Evolutionary conservation across 208 protist species (phyloP).

Genomic region (Plasmodiophora brassicae): DNA sequence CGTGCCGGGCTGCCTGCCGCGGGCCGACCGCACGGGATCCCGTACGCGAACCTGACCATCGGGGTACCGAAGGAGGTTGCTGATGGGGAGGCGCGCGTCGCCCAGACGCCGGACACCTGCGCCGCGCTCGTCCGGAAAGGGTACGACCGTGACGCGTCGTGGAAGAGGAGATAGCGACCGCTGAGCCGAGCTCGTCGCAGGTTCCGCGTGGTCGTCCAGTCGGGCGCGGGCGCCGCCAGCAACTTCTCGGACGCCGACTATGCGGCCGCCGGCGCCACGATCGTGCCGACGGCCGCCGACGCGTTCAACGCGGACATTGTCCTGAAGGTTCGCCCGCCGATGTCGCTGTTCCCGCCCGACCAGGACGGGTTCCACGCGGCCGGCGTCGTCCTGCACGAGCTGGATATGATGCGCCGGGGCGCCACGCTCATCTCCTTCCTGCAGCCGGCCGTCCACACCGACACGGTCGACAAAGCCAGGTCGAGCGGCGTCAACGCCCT

Average conservation of each 20-base stretch:
- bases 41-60: constrained; percentile 16
- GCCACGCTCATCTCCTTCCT: constrained; percentile 67
- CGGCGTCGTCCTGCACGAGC: no score
- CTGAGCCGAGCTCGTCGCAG: no score
- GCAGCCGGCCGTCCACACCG: constrained; percentile 54
- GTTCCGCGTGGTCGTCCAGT: constrained; percentile 67
- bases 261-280: constrained; percentile 58
- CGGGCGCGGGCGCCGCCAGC: constrained; percentile 61
- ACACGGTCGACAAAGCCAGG: constrained; percentile 32
- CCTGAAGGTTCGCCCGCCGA: constrained; percentile 66
- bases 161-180: no score
- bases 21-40: no score
- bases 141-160: no score
- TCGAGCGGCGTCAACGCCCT: constrained; percentile 56
- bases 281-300: constrained; percentile 49
- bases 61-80: constrained; percentile 36
- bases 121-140: constrained; percentile 62
- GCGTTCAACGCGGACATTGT: constrained; percentile 63
- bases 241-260: constrained; percentile 68
- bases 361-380: no score
- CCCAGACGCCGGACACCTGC: constrained; percentile 62
- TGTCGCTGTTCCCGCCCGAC: no score
- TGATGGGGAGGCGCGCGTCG: constrained; percentile 60
- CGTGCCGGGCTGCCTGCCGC: no score
- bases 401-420: constrained; percentile 6